These are phyloP conservation scores for Jackrogersella minutella DNA, from an alignment of 495 filamentous ascomycete genomes.

Conservation along the genomic window DNA sequence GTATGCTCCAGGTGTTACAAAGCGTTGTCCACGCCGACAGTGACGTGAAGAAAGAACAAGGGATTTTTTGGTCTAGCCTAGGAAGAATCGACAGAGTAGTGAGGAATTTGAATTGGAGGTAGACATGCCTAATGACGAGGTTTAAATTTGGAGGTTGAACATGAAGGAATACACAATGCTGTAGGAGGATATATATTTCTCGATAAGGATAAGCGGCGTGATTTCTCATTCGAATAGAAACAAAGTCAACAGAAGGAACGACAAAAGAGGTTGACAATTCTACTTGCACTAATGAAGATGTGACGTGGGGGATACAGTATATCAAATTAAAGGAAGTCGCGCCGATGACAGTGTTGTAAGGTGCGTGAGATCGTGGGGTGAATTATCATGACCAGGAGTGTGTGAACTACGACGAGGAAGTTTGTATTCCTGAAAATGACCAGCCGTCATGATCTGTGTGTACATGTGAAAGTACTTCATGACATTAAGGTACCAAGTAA, in stretches of 20 bases:
- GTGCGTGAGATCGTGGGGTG: not conserved
- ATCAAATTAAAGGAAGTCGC: not conserved
- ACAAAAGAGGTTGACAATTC: not conserved
- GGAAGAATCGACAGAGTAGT: not conserved
- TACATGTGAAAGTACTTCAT: too few species aligned
- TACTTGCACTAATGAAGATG: not conserved
- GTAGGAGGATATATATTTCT: not conserved
- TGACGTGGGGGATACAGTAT: not conserved
- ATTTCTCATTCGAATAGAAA: not conserved
- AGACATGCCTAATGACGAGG: not conserved
- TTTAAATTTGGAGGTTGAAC: not conserved
- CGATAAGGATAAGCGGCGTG: not conserved
- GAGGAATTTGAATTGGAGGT: not conserved
- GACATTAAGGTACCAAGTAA: too few species aligned
- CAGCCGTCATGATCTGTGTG: too few species aligned
- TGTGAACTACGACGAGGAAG: too few species aligned
- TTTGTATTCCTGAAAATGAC: too few species aligned
- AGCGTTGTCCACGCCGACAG: not conserved
- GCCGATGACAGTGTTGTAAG: not conserved
- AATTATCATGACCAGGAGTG: too few species aligned
- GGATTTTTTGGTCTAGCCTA: not conserved
- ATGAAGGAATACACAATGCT: not conserved
- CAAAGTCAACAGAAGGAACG: not conserved
- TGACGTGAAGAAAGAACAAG: not conserved
- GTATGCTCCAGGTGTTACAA: not conserved